Conservation (phyloP, 73 alveolate species). For the Stentor roeselii region DNA sequence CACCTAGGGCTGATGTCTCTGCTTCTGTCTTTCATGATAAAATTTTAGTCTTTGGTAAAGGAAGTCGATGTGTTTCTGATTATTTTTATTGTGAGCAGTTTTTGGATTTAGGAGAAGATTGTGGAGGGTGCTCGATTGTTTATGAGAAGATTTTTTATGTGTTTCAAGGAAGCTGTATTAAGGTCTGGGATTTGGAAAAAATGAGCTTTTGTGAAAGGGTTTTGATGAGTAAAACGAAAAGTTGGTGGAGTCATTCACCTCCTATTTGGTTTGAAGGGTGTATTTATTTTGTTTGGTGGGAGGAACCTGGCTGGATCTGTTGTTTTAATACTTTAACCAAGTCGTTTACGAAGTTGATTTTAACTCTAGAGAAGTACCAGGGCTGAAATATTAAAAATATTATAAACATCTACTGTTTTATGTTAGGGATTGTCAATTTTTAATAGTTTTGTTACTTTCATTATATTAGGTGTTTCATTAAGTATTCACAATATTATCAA, state of each 20-base stretch:
- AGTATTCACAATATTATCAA: no score
- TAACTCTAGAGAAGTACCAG: no score
- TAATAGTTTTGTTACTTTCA: no score
- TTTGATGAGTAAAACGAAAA: background rate
- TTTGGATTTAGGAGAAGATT: background rate
- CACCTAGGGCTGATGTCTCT: background rate
- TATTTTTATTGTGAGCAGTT: background rate
- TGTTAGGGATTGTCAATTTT: no score
- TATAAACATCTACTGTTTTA: no score
- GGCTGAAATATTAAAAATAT: no score
- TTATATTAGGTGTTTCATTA: no score
- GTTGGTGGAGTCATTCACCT: background rate
- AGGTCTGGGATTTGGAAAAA: background rate
- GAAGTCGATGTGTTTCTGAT: background rate
- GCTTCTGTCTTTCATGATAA: background rate
- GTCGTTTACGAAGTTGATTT: background rate
- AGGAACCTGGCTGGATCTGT: background rate
- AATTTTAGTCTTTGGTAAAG: background rate
- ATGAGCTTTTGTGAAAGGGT: background rate
- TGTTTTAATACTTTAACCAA: background rate
- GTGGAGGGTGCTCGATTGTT: background rate
- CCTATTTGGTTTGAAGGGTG: background rate
- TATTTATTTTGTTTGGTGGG: slow-evolving; percentile 1
- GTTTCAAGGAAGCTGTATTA: background rate
- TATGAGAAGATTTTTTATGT: background rate